Percentiles rank a stretch among this genome's conserved stretches.
Conservation (phyloP, 192 early-diverging fungal species). For the Gonapodya sp. region DNA sequence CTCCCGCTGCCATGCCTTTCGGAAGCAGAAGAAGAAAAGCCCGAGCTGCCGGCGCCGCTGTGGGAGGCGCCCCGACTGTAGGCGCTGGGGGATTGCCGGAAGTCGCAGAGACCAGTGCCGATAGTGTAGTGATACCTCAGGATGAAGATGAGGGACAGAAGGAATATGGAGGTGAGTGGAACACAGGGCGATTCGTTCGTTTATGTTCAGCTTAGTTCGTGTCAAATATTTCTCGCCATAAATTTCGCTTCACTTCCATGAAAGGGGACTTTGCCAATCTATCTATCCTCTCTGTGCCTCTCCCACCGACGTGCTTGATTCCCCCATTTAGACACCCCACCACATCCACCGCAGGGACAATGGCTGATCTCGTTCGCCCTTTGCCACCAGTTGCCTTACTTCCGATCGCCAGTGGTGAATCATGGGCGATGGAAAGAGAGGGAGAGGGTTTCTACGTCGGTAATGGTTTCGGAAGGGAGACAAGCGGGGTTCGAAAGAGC, state of each 20-base stretch:
- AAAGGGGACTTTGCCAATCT: neutral
- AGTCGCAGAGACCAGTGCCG: neutral
- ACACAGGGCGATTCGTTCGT: neutral
- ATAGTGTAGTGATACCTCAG: neutral
- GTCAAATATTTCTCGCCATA: neutral
- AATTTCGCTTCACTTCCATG: neutral
- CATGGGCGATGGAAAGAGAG: neutral
- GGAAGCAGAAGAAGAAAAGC: neutral
- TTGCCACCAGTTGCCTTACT: neutral
- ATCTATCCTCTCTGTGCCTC: no score
- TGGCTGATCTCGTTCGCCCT: neutral
- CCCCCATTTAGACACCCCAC: neutral
- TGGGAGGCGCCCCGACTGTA: neutral
- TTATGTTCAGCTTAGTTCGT: neutral
- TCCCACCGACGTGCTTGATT: no score
- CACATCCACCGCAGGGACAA: neutral
- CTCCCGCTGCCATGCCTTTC: neutral
- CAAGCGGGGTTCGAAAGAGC: neutral
- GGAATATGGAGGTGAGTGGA: neutral
- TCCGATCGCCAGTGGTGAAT: neutral
- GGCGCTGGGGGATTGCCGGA: neutral
- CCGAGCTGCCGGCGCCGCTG: neutral
- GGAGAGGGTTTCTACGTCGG: neutral
- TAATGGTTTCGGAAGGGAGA: no score
- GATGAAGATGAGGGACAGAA: no score